Evolutionary conservation across 1,284 basidiomycete species (phyloP).

Genomic region (Megacollybia platyphylla): DNA sequence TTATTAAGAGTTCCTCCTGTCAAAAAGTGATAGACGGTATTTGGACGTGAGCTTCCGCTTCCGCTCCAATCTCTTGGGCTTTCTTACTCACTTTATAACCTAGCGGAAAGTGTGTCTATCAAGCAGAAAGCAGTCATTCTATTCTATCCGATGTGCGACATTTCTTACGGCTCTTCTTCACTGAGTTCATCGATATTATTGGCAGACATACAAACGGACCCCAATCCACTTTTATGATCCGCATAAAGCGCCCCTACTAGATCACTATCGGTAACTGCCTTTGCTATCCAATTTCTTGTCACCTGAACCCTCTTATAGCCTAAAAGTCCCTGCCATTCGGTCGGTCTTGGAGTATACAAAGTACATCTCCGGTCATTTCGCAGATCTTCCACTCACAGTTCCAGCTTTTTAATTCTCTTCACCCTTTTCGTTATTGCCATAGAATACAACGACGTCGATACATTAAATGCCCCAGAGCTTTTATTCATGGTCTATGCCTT

Average conservation of each 20-base stretch:
- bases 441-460: slow-evolving; percentile 52
- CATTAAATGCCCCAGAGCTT: slow-evolving; percentile 53
- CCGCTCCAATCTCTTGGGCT: background rate
- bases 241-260: slow-evolving; percentile 80
- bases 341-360: slow-evolving; percentile 81
- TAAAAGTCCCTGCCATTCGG: slow-evolving; percentile 88
- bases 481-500: slow-evolving; percentile 76
- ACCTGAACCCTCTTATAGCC: slow-evolving; percentile 25
- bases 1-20: slow-evolving; percentile 78
- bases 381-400: background rate
- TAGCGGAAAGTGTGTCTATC: slow-evolving; percentile 83
- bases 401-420: slow-evolving; percentile 76
- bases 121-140: slow-evolving; percentile 74
- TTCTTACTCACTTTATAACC: slow-evolving; percentile 3
- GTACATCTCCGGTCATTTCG: slow-evolving; percentile 21
- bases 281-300: background rate
- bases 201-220: slow-evolving; percentile 82
- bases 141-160: slow-evolving; percentile 69
- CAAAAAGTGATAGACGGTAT: slow-evolving; percentile 81
- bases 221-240: slow-evolving; percentile 93
- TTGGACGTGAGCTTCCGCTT: slow-evolving; percentile 41
- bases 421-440: slow-evolving; percentile 75
- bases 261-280: slow-evolving; percentile 70
- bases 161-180: slow-evolving; percentile 1
- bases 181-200: background rate